phyloP scores from a whole-genome alignment of 1,284 basidiomycete genomes.

The Thelephora terrestris region DNA sequence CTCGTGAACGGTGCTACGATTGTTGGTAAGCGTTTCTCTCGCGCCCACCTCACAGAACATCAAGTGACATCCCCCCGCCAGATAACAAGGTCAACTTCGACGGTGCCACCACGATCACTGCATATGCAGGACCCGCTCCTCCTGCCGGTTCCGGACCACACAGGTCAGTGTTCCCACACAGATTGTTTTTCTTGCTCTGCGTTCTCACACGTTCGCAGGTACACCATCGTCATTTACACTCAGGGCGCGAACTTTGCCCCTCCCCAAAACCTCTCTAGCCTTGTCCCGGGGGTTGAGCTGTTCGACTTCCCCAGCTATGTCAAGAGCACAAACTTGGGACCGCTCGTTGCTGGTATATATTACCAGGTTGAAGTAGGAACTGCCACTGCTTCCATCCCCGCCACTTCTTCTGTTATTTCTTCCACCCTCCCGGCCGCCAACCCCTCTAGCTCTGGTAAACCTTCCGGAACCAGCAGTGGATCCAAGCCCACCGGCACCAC shows the following conservation, averaged over 20 bases:
- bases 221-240: conserved; percentile 54
- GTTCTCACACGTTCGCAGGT: conserved; percentile 30
- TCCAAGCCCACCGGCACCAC: not conserved
- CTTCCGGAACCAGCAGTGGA: conserved; percentile 15
- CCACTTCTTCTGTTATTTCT: conserved; percentile 55
- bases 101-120: conserved; percentile 46
- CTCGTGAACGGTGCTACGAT: conserved; percentile 60
- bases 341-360: conserved; percentile 59
- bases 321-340: conserved; percentile 44
- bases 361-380: conserved; percentile 66
- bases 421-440: conserved; percentile 40
- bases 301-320: conserved; percentile 47
- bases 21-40: conserved; percentile 22
- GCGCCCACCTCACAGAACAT: not conserved
- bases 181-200: not conserved
- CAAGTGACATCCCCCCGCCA: not conserved
- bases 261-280: conserved; percentile 43
- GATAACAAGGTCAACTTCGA: conserved; percentile 32
- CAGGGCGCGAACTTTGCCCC: conserved; percentile 55
- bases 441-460: conserved; percentile 3
- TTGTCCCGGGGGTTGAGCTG: conserved; percentile 33
- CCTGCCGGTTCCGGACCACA: conserved; percentile 59
- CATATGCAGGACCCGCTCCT: conserved; percentile 68
- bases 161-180: conserved; percentile 31
- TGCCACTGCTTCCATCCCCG: conserved; percentile 37